Evolutionary conservation across 768 basidiomycete genomes (phyloP).

Genomic region (Heimioporus sp.): DNA sequence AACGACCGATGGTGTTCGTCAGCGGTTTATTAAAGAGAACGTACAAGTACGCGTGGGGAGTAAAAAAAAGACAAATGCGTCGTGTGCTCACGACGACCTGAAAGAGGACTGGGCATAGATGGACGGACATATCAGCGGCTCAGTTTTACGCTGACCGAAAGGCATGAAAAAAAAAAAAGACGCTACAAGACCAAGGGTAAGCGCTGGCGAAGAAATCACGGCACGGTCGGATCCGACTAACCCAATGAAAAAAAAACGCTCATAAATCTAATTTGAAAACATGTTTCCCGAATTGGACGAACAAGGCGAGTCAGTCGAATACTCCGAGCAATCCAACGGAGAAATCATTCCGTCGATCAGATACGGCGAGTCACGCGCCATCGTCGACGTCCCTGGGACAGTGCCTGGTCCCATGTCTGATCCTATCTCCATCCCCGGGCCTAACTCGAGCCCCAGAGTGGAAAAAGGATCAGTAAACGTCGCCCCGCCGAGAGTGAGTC

Average conservation of each 20-base stretch:
- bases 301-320: constrained; percentile 11
- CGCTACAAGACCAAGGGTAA: neutral
- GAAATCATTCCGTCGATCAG: constrained; percentile 9
- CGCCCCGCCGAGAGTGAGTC: constrained; percentile 10
- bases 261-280: constrained; percentile 1
- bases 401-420: neutral
- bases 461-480: constrained; percentile 27
- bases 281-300: constrained; percentile 10
- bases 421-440: no score
- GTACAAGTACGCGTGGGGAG: no score
- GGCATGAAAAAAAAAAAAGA: neutral
- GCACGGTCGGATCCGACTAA: neutral
- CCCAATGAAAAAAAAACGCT: neutral
- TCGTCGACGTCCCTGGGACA: neutral
- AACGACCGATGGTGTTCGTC: no score
- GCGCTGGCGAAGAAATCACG: neutral
- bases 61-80: no score
- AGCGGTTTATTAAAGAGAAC: no score
- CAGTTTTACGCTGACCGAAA: no score
- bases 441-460: neutral
- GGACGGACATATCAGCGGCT: no score
- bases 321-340: constrained; percentile 16
- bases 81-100: no score
- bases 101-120: no score
- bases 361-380: neutral